phyloP scores from a whole-genome alignment of 2,329 filamentous ascomycete genomes.

The Beauveria sp. region DNA sequence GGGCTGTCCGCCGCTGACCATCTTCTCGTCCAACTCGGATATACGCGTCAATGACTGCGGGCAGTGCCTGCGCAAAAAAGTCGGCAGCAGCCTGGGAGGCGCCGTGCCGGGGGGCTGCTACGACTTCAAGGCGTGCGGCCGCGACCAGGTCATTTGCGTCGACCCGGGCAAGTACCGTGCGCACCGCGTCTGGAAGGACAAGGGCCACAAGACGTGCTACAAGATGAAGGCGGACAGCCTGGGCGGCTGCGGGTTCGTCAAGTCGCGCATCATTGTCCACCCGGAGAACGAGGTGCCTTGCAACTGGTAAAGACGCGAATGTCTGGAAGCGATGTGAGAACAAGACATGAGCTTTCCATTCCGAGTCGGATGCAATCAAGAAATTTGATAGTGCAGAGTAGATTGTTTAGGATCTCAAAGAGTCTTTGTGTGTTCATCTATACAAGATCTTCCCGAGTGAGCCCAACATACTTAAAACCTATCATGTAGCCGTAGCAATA shows the following conservation, averaged over 20 bases:
- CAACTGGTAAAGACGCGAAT: slow-evolving; percentile 5
- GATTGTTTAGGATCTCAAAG: background rate
- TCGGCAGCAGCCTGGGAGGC: background rate
- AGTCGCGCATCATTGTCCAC: background rate
- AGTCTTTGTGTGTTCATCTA: background rate
- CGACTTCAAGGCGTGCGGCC: slow-evolving; percentile 7
- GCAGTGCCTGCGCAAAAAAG: background rate
- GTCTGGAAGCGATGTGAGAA: background rate
- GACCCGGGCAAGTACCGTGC: slow-evolving; percentile 10
- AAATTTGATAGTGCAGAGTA: background rate
- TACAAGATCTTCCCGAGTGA: too few species aligned
- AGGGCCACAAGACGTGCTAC: slow-evolving; percentile 12
- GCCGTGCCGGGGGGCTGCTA: slow-evolving; percentile 1
- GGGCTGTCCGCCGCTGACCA: slow-evolving; percentile 1
- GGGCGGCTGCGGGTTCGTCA: slow-evolving; percentile 8
- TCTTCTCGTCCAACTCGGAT: slow-evolving; percentile 7
- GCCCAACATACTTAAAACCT: too few species aligned
- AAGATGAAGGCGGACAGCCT: background rate
- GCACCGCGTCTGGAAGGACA: slow-evolving; percentile 14
- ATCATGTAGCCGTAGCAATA: too few species aligned
- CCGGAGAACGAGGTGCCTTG: background rate
- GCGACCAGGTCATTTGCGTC: slow-evolving; percentile 12
- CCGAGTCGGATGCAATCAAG: too few species aligned
- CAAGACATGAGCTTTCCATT: background rate
- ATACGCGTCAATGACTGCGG: slow-evolving; percentile 11